A percentile compares a stretch with the other conserved stretches of the same genome.
Evolutionary conservation across 257 asterid species (phyloP).

Genomic region (Voacanga thouarsii): DNA sequence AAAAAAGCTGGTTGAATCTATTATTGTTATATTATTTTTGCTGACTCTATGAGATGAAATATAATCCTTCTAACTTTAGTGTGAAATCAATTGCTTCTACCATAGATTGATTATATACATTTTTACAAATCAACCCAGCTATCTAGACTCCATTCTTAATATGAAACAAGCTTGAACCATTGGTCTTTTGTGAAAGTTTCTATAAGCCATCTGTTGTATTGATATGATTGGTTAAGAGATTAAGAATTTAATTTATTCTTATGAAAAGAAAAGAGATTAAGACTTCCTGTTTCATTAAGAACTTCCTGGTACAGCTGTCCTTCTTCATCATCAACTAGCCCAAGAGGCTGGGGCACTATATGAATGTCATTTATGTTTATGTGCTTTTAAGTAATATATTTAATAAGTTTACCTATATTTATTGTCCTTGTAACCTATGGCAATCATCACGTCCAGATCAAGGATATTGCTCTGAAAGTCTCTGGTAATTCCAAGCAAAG

Average conservation of each 20-base stretch:
- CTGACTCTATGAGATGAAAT: no score
- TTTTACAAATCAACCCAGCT: neutral
- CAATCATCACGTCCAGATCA: constrained; percentile 47
- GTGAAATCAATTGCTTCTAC: no score
- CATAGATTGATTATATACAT: neutral
- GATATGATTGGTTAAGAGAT: no score
- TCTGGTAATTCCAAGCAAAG: constrained; percentile 65
- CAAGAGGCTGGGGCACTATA: neutral
- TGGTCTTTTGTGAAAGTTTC: neutral
- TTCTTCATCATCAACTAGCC: neutral
- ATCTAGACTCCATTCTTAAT: neutral
- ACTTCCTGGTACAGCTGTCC: neutral
- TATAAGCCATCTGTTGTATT: neutral
- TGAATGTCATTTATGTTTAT: neutral
- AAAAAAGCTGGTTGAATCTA: no score
- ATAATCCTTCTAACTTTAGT: no score
- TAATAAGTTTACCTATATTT: neutral
- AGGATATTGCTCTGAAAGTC: constrained; percentile 89
- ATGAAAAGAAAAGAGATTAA: no score
- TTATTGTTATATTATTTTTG: no score
- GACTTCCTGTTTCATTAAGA: neutral
- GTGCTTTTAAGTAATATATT: neutral
- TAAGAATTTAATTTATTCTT: neutral
- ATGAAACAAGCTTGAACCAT: neutral
- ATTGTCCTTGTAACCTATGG: neutral